Base-by-base conservation (phyloP, 257 asterid species). In the Solanum virginianum region DNA sequence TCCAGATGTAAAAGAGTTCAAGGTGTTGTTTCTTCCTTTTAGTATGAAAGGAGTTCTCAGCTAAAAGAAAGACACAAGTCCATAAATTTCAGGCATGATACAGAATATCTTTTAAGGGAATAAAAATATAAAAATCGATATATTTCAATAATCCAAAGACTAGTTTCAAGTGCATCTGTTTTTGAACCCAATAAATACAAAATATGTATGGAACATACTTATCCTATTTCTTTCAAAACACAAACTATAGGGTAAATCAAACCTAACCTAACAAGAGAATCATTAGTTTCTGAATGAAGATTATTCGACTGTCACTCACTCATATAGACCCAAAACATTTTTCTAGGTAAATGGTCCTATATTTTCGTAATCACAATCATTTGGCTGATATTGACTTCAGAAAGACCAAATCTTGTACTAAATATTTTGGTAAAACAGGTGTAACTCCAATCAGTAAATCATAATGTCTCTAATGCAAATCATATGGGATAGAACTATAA, bases 361-460 rank as follows among this genome's bases (percentile, higher is more conserved):
- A 32, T 47, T 68, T 74, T 74, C n/a, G 12, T 11, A 12, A 82
- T n/a, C 32, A 32, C n/a, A 65, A 41, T 20, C 43, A 62, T 82
- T 36, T 89, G 92, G 92, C 91, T 87, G 87, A 69, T 83, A 87
- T 89, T 85, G 90, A 91, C 90, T 41, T 59, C 85, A 41, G 57
- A 59, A 45, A 20, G 72, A 47, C 39, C 24, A 32, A 13, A 47
- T 22, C 12, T 74, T 74, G 81, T 60, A 75, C 43, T 22, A 74
- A 45, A 22, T 49, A 51, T 51, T 51, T 51, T 77, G 63, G 62
- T 51, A 51, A 77, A 51, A 77, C 60, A 51, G 22, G 82, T 26
- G 26, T 51, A 77, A 51, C 45, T 77, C 47, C 82, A 77, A 16
- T 29, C 63, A 77, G 57, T 54, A 51, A 45, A 26, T 77, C 82